Base-by-base conservation (phyloP, 2,329 filamentous ascomycete species). In the Meredithiella fracta region DNA sequence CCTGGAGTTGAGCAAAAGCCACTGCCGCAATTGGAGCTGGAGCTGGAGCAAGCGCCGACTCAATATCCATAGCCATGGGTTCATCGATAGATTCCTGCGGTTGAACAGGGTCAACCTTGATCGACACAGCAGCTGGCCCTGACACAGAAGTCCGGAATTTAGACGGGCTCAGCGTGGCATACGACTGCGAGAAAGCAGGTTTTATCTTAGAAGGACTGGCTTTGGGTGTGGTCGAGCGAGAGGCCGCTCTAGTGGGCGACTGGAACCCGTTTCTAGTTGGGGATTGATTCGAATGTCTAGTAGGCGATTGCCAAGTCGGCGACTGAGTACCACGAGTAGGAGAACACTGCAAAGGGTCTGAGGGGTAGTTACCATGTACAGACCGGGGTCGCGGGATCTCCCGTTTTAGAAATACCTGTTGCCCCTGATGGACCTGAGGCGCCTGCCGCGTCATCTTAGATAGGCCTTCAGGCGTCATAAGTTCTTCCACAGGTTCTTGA, bases 361-460 rank as follows among this genome's bases (percentile, higher is more conserved):
- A 55, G 5, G 49, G 47, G 49, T 58, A 31, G 7, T 55, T 55
- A 14, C 55, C 55, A 37, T 57, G 55, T 14, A 57, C 55, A 25
- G 55, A 57, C 3, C 40, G 68, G 34, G 69, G 61, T 60, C 72
- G 72, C 53, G 73, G 69, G 3, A 63, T 69, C 29, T 72, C 72
- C 63, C 73, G 72, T 62, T 69, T 76, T 62, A 77, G 76, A n/a
- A 77, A 77, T 5, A 71, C 70, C 23, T 70, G 73, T 58, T 66
- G 73, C 11, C 9, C 20, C 44, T 49, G 44, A n/a, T 69, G 66
- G 63, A 73, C 17, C 31, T 54, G 55, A 14, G 55, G 51, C 4
- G 37, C 38, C 23, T 51, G 40, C 40, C 47, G 52, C 1, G 78
- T 71, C 4, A 73, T 67, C 65, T 74, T 80, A 17, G 70, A 63